phyloP scores from a whole-genome alignment of 305 asterid species.

The Stenogyne calaminthoides region DNA sequence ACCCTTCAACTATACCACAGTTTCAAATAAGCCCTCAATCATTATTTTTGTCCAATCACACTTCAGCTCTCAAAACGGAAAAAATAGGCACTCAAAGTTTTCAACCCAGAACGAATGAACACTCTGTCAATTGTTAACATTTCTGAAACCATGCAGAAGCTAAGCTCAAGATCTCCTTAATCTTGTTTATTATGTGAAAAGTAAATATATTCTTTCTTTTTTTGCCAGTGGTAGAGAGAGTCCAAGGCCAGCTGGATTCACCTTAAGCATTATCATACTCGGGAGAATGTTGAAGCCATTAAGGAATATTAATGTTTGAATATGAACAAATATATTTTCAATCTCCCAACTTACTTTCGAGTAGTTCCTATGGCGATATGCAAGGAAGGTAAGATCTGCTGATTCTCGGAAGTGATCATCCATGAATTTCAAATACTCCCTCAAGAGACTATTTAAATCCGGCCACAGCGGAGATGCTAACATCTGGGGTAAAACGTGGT shows the following conservation, averaged over 20 bases:
- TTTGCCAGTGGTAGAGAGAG: background rate
- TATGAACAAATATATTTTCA: slow-evolving; percentile 9
- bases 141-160: background rate
- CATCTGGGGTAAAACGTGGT: slow-evolving; percentile 97
- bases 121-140: background rate
- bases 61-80: background rate
- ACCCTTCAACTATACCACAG: background rate
- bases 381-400: slow-evolving; percentile 95
- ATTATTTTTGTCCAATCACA: background rate
- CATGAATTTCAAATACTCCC: slow-evolving; percentile 84
- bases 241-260: background rate
- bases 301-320: background rate
- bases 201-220: background rate
- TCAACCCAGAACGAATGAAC: no score
- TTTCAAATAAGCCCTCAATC: background rate
- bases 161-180: background rate
- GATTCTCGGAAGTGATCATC: slow-evolving; percentile 95
- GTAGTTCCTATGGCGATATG: slow-evolving; percentile 94
- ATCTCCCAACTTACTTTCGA: slow-evolving; percentile 67
- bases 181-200: background rate
- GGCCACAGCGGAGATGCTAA: slow-evolving; percentile 86
- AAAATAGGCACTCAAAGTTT: no score
- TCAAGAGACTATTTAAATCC: slow-evolving; percentile 63
- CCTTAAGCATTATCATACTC: slow-evolving; percentile 18
- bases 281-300: slow-evolving; percentile 10